A percentile compares a stretch with the other conserved stretches of the same genome.
phyloP scores from a whole-genome alignment of 495 filamentous ascomycete genomes.

The Physcia stellaris region DNA sequence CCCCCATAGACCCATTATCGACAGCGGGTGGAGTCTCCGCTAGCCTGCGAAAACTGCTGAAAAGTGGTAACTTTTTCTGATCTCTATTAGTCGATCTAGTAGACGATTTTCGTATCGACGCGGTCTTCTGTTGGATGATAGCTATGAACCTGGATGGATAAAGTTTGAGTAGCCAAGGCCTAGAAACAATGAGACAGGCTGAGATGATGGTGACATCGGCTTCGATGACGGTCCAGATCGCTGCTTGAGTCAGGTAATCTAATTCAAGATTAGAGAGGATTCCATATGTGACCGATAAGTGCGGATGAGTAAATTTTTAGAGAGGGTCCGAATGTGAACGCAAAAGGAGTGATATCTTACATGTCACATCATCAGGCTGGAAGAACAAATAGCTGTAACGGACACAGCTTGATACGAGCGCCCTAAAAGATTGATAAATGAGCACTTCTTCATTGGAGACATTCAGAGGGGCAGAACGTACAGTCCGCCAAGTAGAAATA shows the following conservation, averaged over 20 bases:
- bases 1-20: background rate
- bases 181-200: conserved; percentile 23
- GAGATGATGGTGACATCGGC: conserved; percentile 29
- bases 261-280: background rate
- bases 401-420: conserved; percentile 20
- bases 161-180: conserved; percentile 11
- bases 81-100: background rate
- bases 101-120: background rate
- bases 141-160: conserved; percentile 9
- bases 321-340: background rate
- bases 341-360: background rate
- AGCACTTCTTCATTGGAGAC: background rate
- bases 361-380: conserved; percentile 9
- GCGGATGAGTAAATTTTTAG: background rate
- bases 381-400: conserved; percentile 22
- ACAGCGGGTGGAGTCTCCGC: background rate
- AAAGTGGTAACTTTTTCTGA: background rate
- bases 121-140: background rate
- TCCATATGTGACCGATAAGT: background rate
- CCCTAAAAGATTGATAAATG: conserved; percentile 13
- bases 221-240: conserved; percentile 32
- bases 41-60: background rate
- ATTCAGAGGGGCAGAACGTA: conserved; percentile 14
- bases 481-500: conserved; percentile 30
- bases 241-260: conserved; percentile 17